Conservation (phyloP, 805 yeast genomes). For the Ogataea allantospora region DNA sequence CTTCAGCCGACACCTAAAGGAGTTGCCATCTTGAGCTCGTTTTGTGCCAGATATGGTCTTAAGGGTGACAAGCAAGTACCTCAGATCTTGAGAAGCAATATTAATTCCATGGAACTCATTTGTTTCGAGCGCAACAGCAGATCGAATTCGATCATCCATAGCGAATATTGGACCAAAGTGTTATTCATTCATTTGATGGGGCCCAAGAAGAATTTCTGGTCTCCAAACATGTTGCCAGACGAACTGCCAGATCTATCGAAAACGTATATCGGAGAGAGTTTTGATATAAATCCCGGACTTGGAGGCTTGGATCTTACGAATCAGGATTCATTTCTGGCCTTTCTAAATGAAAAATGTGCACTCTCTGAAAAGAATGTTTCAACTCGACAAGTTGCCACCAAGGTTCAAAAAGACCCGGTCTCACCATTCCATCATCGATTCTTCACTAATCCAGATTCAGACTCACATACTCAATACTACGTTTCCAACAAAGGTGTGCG, state of each 20-base stretch:
- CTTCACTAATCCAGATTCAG: constrained; percentile 88
- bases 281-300: constrained; percentile 11
- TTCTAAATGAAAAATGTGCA: constrained; percentile 22
- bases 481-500: constrained; percentile 65
- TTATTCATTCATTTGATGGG: constrained; percentile 66
- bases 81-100: constrained; percentile 42
- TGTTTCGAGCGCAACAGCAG: constrained; percentile 60
- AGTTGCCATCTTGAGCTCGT: constrained; percentile 61
- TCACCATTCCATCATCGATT: constrained; percentile 75
- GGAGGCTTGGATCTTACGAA: constrained; percentile 7
- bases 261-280: constrained; percentile 5
- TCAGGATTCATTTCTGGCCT: constrained; percentile 23
- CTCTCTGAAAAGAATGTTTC: constrained; percentile 5
- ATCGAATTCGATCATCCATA: constrained; percentile 58
- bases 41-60: constrained; percentile 57
- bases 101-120: constrained; percentile 73
- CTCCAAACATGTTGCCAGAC: constrained; percentile 53
- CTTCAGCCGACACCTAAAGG: constrained; percentile 94
- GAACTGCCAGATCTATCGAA: constrained; percentile 38
- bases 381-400: background rate
- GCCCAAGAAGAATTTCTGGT: constrained; percentile 65
- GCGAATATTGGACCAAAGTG: constrained; percentile 62
- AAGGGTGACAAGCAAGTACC: constrained; percentile 29
- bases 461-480: constrained; percentile 77
- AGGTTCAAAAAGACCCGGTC: background rate